phyloP scores from a whole-genome alignment of 2,329 filamentous ascomycete genomes.

The Dothideomycetidae sp. region DNA sequence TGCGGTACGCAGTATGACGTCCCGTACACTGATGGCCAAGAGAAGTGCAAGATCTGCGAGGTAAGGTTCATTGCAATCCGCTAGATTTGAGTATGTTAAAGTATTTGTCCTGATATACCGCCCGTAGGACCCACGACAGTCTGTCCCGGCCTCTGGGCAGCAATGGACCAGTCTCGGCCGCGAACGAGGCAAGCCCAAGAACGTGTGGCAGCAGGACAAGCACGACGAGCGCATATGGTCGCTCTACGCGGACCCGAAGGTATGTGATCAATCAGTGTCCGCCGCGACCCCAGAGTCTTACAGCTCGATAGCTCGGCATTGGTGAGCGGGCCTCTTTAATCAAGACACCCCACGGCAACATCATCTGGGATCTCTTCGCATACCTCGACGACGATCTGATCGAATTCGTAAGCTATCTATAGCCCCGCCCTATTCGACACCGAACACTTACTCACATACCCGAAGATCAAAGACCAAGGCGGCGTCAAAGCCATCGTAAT shows the following conservation, averaged over 20 bases:
- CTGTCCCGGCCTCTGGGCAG: conserved; percentile 49
- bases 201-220: conserved; percentile 38
- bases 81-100: no score
- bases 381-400: conserved; percentile 53
- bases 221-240: conserved; percentile 32
- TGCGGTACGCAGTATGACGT: conserved; percentile 58
- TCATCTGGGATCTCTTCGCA: conserved; percentile 68
- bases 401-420: conserved; percentile 20
- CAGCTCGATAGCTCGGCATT: conserved; percentile 46
- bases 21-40: conserved; percentile 33
- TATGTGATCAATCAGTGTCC: neutral
- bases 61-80: no score
- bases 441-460: neutral
- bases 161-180: conserved; percentile 46
- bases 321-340: conserved; percentile 61
- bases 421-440: neutral
- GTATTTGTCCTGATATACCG: no score
- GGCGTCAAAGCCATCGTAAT: conserved; percentile 53
- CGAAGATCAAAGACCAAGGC: conserved; percentile 42
- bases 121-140: conserved; percentile 51
- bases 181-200: conserved; percentile 31
- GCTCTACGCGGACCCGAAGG: conserved; percentile 31
- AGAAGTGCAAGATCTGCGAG: conserved; percentile 56
- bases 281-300: no score
- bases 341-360: conserved; percentile 49